A percentile compares a stretch with the other conserved stretches of the same genome.
phyloP scores from a whole-genome alignment of 2,329 filamentous ascomycete genomes.

The Fusarium cicatricum region DNA sequence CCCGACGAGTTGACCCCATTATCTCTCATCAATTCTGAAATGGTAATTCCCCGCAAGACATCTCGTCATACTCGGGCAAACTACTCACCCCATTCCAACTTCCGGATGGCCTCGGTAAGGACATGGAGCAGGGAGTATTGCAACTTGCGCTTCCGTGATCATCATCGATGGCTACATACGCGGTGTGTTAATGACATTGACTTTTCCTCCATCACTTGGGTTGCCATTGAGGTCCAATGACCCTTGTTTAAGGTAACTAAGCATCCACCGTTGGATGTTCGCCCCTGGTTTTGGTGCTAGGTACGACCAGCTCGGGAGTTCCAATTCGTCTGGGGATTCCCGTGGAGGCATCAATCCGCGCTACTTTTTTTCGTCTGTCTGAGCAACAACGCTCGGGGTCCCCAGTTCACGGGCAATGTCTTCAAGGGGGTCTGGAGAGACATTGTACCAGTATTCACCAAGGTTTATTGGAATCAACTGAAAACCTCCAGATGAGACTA shows the following conservation, averaged over 20 bases:
- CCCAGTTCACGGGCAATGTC: neutral
- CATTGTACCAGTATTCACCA: no score
- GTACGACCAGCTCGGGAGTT: neutral
- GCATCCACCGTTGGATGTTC: neutral
- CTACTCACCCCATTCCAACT: constrained; percentile 10
- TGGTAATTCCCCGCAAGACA: constrained; percentile 2
- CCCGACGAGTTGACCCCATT: constrained; percentile 13
- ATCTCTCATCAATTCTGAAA: constrained; percentile 17
- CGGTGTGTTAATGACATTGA: constrained; percentile 6
- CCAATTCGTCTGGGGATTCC: neutral
- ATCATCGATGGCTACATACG: constrained; percentile 13
- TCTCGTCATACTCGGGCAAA: constrained; percentile 19
- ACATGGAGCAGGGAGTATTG: neutral
- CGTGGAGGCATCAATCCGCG: neutral
- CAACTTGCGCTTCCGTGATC: constrained; percentile 6
- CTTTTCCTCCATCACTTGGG: constrained; percentile 11
- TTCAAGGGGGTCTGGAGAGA: neutral
- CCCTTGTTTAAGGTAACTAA: neutral
- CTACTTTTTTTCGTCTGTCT: neutral
- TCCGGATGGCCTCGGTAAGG: constrained; percentile 1
- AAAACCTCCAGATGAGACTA: neutral
- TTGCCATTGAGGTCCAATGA: constrained; percentile 8
- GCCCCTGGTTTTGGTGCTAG: no score
- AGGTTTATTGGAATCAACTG: no score
- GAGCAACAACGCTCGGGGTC: neutral